phyloP scores from a whole-genome alignment of 805 yeast species.

The Alloascoidea hylecoeti region DNA sequence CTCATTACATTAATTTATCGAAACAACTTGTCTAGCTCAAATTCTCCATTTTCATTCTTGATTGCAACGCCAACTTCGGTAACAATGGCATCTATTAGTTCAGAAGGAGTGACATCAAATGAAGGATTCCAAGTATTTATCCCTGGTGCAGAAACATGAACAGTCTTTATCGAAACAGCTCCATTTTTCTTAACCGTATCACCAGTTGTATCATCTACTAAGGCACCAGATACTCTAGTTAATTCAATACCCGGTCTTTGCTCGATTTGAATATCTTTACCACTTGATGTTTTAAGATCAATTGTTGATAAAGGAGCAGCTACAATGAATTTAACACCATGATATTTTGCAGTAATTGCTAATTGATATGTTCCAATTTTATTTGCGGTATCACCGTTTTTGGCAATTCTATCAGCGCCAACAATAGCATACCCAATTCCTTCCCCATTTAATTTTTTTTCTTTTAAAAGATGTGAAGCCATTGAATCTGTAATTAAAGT shows the following conservation, averaged over 20 bases:
- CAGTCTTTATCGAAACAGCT: conserved; percentile 25
- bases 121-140: conserved; percentile 93
- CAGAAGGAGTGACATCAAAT: conserved; percentile 84
- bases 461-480: conserved; percentile 66
- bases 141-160: conserved; percentile 75
- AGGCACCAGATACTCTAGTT: conserved; percentile 60
- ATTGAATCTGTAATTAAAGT: conserved; percentile 84
- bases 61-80: conserved; percentile 58
- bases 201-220: conserved; percentile 19
- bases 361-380: conserved; percentile 92
- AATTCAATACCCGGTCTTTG: conserved; percentile 76
- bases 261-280: conserved; percentile 73
- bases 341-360: conserved; percentile 56
- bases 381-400: conserved; percentile 92
- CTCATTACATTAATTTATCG: no score
- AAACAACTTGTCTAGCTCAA: conserved; percentile 21
- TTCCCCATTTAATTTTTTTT: conserved; percentile 23
- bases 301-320: conserved; percentile 94
- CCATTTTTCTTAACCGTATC: conserved; percentile 12
- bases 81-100: conserved; percentile 73
- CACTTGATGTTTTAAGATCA: conserved; percentile 50
- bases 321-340: conserved; percentile 69
- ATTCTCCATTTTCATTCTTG: conserved; percentile 36
- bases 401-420: conserved; percentile 85
- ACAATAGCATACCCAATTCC: conserved; percentile 85